Conservation (phyloP, 2,329 filamentous ascomycete genomes). For the Colletotrichum cuscutae region DNA sequence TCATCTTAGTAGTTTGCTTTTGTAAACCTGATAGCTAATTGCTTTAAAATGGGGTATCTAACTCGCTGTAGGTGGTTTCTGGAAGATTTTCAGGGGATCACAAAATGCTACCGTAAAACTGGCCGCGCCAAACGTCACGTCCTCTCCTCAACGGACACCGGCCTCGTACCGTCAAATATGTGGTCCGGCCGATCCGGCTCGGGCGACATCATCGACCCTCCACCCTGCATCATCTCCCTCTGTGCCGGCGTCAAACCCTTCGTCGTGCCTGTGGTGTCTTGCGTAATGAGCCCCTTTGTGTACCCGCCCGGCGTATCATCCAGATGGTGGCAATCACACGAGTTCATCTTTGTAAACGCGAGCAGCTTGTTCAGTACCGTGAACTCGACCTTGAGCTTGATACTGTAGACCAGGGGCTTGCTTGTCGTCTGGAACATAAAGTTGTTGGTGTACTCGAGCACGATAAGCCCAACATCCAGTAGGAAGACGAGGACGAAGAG, state of each 20-base stretch:
- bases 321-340: slow-evolving; percentile 24
- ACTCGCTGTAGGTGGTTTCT: neutral
- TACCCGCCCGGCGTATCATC: neutral
- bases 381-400: slow-evolving; percentile 55
- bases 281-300: neutral
- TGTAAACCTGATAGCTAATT: neutral
- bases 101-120: neutral
- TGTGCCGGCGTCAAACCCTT: neutral
- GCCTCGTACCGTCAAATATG: slow-evolving; percentile 22
- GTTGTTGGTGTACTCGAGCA: slow-evolving; percentile 49
- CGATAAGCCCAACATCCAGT: slow-evolving; percentile 51
- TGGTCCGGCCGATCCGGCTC: slow-evolving; percentile 8
- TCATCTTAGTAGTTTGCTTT: neutral
- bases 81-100: neutral
- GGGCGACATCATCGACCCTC: neutral
- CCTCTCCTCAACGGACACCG: neutral
- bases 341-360: slow-evolving; percentile 26
- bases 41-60: neutral
- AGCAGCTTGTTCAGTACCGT: slow-evolving; percentile 53
- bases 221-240: neutral
- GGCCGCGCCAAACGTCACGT: neutral
- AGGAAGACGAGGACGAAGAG: slow-evolving; percentile 53
- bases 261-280: slow-evolving; percentile 8
- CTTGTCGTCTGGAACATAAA: slow-evolving; percentile 40
- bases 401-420: slow-evolving; percentile 35